phyloP scores from a whole-genome alignment of 495 filamentous ascomycete species.

The Daldinia loculata region DNA sequence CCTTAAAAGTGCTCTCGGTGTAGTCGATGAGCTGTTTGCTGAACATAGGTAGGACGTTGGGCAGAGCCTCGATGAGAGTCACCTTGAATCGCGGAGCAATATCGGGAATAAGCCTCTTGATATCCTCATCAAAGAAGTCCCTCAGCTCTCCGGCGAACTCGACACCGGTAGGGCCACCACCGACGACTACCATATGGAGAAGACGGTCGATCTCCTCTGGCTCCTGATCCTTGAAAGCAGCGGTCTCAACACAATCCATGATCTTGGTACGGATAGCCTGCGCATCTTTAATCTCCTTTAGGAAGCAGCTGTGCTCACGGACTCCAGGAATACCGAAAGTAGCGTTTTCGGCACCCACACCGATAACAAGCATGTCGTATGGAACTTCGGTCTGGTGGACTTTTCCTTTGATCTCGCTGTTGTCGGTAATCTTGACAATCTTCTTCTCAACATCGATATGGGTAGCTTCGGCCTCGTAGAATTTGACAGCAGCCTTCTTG shows the following conservation, averaged over 20 bases:
- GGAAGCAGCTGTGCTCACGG: conserved; percentile 92
- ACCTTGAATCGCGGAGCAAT: conserved; percentile 95
- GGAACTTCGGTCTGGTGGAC: conserved; percentile 85
- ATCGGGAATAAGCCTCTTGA: conserved; percentile 97
- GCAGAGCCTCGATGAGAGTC: conserved; percentile 97
- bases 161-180: conserved; percentile 96
- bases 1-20: conserved; percentile 98
- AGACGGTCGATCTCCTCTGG: conserved; percentile 89
- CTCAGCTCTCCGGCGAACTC: conserved; percentile 98
- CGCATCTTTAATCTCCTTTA: conserved; percentile 97
- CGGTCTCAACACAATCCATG: conserved; percentile 99
- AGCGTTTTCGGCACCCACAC: conserved; percentile 97
- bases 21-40: conserved; percentile 99
- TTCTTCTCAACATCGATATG: conserved; percentile 95
- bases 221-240: conserved; percentile 97
- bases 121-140: conserved; percentile 97
- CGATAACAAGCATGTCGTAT: conserved; percentile 98
- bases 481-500: conserved; percentile 90
- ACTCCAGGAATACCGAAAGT: conserved; percentile 98
- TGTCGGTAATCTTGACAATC: conserved; percentile 86
- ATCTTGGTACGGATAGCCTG: conserved; percentile 96
- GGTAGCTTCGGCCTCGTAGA: conserved; percentile 97
- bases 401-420: conserved; percentile 90
- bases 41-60: conserved; percentile 97
- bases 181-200: conserved; percentile 98